Percentiles rank a stretch among this genome's conserved stretches.
Evolutionary conservation across 2,329 filamentous ascomycete genomes (phyloP).

Genomic region (Balansia obtecta): DNA sequence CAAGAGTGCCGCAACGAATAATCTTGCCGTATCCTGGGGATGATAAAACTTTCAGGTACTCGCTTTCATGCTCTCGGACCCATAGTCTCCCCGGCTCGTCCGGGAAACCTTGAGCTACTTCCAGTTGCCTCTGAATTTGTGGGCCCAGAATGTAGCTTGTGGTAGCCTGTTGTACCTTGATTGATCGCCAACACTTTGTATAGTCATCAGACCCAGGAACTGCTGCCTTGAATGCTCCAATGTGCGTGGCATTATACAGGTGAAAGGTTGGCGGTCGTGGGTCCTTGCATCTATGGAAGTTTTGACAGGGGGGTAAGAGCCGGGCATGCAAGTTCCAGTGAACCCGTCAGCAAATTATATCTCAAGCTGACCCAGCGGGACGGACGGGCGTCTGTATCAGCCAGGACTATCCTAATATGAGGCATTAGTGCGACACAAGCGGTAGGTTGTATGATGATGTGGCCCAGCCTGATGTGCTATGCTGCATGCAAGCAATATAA

Average conservation of each 20-base stretch:
- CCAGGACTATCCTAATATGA: too few species aligned
- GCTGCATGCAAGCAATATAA: not conserved
- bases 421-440: not conserved
- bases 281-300: constrained; percentile 5
- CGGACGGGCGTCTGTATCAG: not conserved
- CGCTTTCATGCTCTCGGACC: too few species aligned
- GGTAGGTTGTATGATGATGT: not conserved
- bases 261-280: not conserved
- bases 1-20: not conserved
- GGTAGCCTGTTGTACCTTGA: too few species aligned
- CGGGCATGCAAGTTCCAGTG: constrained; percentile 8
- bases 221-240: not conserved
- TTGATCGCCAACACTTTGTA: too few species aligned
- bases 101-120: too few species aligned
- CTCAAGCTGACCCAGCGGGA: not conserved
- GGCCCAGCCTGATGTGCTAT: not conserved
- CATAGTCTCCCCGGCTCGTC: too few species aligned
- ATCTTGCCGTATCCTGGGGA: too few species aligned
- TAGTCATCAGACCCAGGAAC: too few species aligned
- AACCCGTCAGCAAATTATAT: constrained; percentile 2
- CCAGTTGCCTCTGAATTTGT: too few species aligned
- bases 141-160: too few species aligned
- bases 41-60: too few species aligned
- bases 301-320: constrained; percentile 6
- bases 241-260: constrained; percentile 1